Evolutionary conservation across 208 protist species (phyloP).

Genomic region (Novymonas esmeraldas): DNA sequence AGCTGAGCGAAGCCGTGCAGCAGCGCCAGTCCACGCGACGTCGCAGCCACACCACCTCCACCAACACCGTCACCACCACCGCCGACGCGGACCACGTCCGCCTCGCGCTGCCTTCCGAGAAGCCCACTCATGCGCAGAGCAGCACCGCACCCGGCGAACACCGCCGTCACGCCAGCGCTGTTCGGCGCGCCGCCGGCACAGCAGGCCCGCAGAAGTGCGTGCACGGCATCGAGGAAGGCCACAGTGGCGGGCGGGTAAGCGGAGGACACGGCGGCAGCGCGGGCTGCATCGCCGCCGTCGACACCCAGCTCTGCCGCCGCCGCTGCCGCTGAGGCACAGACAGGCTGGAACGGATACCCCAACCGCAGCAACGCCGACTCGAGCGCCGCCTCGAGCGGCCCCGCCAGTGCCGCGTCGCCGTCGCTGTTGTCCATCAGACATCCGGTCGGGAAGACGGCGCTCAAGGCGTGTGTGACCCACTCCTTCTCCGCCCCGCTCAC

Average conservation of each 20-base stretch:
- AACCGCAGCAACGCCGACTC: conserved; percentile 22
- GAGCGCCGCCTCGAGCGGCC: conserved; percentile 3
- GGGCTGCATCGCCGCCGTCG: not conserved
- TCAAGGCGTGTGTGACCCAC: conserved; percentile 19
- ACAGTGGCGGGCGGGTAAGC: not conserved
- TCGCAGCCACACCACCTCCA: not conserved
- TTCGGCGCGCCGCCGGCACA: not conserved
- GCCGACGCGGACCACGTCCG: not conserved
- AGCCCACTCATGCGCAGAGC: conserved; percentile 28
- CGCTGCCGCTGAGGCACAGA: not conserved
- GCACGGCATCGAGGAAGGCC: conserved; percentile 13
- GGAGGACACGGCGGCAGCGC: not conserved
- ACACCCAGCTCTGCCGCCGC: not conserved
- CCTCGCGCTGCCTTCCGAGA: not conserved
- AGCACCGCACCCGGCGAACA: conserved; percentile 26
- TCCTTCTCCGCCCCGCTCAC: conserved; percentile 1
- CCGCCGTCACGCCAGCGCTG: conserved; percentile 16
- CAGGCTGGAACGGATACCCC: not conserved
- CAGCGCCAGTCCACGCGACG: not conserved
- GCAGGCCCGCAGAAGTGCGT: conserved; percentile 8
- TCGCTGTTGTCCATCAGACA: not conserved
- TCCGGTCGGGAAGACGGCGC: conserved; percentile 5
- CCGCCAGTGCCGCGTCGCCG: not conserved
- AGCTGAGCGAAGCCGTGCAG: conserved; percentile 22
- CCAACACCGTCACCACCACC: not conserved